Conservation (phyloP, 2,329 filamentous ascomycete species). For the Fusarium sulawesiense region DNA sequence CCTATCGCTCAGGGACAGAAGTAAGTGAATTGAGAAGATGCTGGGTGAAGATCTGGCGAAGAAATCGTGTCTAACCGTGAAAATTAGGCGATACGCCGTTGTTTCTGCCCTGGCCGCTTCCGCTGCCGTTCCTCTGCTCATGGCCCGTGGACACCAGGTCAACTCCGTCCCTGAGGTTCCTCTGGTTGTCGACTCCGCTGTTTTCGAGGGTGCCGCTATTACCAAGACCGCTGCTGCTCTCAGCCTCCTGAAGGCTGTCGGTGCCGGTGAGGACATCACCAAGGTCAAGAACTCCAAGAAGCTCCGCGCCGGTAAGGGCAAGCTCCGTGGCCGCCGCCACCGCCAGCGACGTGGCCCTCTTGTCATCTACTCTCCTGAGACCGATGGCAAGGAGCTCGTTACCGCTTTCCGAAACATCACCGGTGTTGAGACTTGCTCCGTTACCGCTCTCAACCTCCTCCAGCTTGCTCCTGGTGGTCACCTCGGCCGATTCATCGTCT, state of each 20-base stretch:
- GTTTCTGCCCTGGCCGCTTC: constrained; percentile 97
- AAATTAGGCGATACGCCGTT: constrained; percentile 88
- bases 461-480: constrained; percentile 99
- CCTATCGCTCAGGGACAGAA: constrained; percentile 60
- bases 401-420: constrained; percentile 98
- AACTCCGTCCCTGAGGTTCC: constrained; percentile 93
- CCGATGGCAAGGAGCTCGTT: constrained; percentile 94
- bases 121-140: constrained; percentile 91
- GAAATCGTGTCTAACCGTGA: constrained; percentile 30
- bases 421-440: constrained; percentile 95
- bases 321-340: constrained; percentile 96
- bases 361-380: constrained; percentile 95
- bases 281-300: constrained; percentile 98
- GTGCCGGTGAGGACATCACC: constrained; percentile 88
- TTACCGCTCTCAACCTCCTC: constrained; percentile 96
- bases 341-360: constrained; percentile 97
- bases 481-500: constrained; percentile 98
- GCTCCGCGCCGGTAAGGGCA: constrained; percentile 98
- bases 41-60: too few species aligned
- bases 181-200: constrained; percentile 91
- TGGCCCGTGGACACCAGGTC: constrained; percentile 97
- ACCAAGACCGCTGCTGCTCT: constrained; percentile 91
- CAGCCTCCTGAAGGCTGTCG: constrained; percentile 88
- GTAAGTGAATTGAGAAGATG: constrained; percentile 60
- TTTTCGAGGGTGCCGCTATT: constrained; percentile 82